Evolutionary conservation across 2,329 filamentous ascomycete genomes (phyloP).

Genomic region (Colletotrichum kahawae): DNA sequence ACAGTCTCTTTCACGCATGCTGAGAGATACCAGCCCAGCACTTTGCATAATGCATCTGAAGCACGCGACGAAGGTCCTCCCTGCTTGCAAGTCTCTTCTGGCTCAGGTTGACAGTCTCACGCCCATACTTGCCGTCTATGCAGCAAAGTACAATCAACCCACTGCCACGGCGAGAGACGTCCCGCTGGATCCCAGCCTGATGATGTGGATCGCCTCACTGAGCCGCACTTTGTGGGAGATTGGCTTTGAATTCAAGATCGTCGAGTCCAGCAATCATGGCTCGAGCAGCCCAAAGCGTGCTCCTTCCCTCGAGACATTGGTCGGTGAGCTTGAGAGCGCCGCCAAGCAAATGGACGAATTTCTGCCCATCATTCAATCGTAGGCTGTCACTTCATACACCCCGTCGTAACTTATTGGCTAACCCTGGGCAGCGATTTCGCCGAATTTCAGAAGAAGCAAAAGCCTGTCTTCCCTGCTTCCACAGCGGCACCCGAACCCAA

Average conservation of each 20-base stretch:
- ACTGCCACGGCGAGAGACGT: background rate
- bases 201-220: conserved; percentile 25
- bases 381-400: background rate
- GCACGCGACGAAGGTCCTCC: background rate
- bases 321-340: conserved; percentile 8
- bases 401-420: too few species aligned
- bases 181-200: conserved; percentile 27
- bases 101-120: conserved; percentile 21
- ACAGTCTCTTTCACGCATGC: background rate
- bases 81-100: conserved; percentile 10
- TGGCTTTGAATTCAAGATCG: background rate
- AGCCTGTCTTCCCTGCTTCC: background rate
- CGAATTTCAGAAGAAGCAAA: conserved; percentile 20
- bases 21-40: background rate
- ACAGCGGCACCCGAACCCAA: background rate
- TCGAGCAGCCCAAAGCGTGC: background rate
- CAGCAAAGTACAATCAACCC: conserved; percentile 17
- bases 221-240: conserved; percentile 21
- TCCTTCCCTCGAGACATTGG: background rate
- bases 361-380: conserved; percentile 25
- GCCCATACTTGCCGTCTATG: conserved; percentile 25
- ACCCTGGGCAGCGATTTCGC: conserved; percentile 20
- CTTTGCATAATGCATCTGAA: background rate
- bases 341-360: conserved; percentile 24
- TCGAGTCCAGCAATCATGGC: background rate